Evolutionary conservation across 306 rosid species (phyloP).

Genomic region (Inga oerstediana): DNA sequence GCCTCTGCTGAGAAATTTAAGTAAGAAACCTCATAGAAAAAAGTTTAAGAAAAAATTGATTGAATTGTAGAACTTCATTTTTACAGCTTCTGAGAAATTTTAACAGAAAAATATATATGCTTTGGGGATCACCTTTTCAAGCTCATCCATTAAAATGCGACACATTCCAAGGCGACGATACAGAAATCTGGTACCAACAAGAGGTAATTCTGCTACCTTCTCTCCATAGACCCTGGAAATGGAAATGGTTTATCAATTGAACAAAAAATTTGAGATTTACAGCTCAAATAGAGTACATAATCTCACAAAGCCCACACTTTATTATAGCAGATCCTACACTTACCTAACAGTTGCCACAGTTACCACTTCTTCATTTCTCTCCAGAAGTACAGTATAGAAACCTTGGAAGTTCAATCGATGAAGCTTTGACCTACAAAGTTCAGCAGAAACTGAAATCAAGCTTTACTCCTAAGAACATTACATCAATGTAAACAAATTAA

Average conservation of each 20-base stretch:
- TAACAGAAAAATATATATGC: background rate
- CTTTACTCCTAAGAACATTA: conserved; percentile 10
- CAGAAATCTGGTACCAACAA: conserved; percentile 74
- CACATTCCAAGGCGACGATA: conserved; percentile 93
- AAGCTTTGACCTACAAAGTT: conserved; percentile 68
- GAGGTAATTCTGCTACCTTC: conserved; percentile 88
- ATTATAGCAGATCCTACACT: conserved; percentile 33
- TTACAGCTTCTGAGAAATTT: background rate
- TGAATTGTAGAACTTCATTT: background rate
- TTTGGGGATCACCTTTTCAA: conserved; percentile 66
- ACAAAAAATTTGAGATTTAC: conserved; percentile 21
- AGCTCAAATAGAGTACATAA: conserved; percentile 16
- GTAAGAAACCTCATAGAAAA: conserved; percentile 23
- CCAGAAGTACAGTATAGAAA: conserved; percentile 75
- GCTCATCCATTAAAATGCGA: conserved; percentile 72
- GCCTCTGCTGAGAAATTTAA: conserved; percentile 52
- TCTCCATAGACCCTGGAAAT: conserved; percentile 68
- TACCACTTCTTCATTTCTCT: conserved; percentile 74
- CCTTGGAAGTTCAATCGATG: conserved; percentile 79
- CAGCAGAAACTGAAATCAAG: conserved; percentile 26
- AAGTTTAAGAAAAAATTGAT: background rate
- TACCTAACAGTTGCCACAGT: conserved; percentile 83
- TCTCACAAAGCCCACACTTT: conserved; percentile 13
- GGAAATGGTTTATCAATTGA: conserved; percentile 22
- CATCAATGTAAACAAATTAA: conserved; percentile 22